Conservation (phyloP, 2,329 filamentous ascomycete species). For the Hymenoscyphus fructigenus region DNA sequence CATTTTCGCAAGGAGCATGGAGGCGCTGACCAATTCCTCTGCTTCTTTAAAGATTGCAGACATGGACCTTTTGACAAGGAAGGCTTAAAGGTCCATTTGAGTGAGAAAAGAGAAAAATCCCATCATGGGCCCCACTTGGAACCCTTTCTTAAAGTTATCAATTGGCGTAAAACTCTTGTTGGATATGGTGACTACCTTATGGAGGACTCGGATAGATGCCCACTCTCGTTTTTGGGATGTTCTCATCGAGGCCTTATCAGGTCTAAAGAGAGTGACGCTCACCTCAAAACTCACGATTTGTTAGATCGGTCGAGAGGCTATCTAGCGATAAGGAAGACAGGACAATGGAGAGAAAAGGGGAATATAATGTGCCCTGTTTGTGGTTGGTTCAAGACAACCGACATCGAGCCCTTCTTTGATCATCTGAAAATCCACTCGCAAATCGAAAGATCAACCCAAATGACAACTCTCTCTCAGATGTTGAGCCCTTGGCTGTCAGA, state of each 20-base stretch:
- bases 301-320: conserved; percentile 13
- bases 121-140: background rate
- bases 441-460: background rate
- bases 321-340: background rate
- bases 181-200: background rate
- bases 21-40: conserved; percentile 6
- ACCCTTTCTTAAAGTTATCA: conserved; percentile 6
- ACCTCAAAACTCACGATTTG: conserved; percentile 12
- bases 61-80: conserved; percentile 8
- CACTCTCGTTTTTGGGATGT: conserved; percentile 17
- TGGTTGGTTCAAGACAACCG: conserved; percentile 11
- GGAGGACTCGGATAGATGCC: conserved; percentile 10
- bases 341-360: conserved; percentile 16
- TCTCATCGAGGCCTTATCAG: background rate
- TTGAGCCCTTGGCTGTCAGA: conserved; percentile 3
- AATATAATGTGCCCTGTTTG: conserved; percentile 13
- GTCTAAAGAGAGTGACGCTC: background rate
- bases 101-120: background rate
- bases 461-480: background rate
- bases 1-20: conserved; percentile 16
- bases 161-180: background rate
- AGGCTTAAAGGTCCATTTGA: background rate
- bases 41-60: conserved; percentile 13
- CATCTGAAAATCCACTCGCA: conserved; percentile 3
- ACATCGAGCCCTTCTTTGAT: background rate